These are phyloP conservation scores for Ceriops zippeliana DNA, from an alignment of 345 rosid genomes.

Conservation along the genomic window DNA sequence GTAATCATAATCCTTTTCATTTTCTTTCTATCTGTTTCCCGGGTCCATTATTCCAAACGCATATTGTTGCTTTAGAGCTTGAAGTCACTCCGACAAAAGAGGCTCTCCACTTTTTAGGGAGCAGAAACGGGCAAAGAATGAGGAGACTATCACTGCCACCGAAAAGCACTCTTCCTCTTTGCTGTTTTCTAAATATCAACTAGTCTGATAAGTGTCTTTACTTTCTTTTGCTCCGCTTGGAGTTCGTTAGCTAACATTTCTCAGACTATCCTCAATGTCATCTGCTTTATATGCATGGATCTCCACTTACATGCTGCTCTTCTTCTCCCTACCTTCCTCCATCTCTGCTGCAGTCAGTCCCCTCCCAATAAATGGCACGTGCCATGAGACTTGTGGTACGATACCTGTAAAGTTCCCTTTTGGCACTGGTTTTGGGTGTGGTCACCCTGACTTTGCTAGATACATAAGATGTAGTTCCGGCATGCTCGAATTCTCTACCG, in stretches of 20 bases:
- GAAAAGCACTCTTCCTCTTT: constrained; percentile 16
- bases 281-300: constrained; percentile 20
- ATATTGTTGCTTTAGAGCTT: constrained; percentile 35
- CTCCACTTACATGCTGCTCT: constrained; percentile 26
- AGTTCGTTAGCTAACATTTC: background rate
- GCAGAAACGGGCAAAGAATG: constrained; percentile 12
- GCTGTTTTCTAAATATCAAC: constrained; percentile 1
- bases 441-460: constrained; percentile 51
- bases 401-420: constrained; percentile 50
- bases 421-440: constrained; percentile 52
- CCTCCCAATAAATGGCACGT: constrained; percentile 31
- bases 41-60: background rate
- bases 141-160: constrained; percentile 31
- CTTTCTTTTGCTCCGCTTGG: background rate
- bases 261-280: constrained; percentile 33
- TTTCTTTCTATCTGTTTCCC: too few species aligned
- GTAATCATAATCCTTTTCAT: too few species aligned
- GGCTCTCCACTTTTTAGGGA: constrained; percentile 47
- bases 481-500: constrained; percentile 50
- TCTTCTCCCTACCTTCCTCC: constrained; percentile 15
- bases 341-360: constrained; percentile 25
- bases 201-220: constrained; percentile 1
- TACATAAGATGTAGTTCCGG: constrained; percentile 47
- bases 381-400: constrained; percentile 44
- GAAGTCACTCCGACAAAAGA: constrained; percentile 18